phyloP scores from a whole-genome alignment of 2,329 filamentous ascomycete species.

The Trichophyton benhamiae region DNA sequence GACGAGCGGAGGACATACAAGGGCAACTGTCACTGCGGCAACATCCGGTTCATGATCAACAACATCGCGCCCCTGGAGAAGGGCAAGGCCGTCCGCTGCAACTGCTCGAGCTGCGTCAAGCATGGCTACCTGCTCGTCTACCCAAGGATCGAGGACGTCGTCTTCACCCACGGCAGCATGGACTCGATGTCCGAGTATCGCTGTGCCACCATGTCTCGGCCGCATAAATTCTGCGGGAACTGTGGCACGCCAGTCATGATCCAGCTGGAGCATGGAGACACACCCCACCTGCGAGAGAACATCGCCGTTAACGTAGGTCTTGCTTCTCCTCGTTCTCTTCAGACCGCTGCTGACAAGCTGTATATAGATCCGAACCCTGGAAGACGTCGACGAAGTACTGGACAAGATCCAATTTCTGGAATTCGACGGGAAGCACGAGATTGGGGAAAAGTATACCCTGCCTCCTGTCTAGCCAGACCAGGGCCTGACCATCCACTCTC shows the following conservation, averaged over 20 bases:
- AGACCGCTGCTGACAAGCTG: background rate
- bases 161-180: slow-evolving; percentile 4
- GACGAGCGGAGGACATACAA: slow-evolving; percentile 11
- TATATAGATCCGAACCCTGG: slow-evolving; percentile 6
- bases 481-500: too few species aligned
- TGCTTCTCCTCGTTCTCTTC: background rate
- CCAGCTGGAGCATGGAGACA: background rate
- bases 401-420: slow-evolving; percentile 3
- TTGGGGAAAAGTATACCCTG: slow-evolving; percentile 2
- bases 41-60: slow-evolving; percentile 14
- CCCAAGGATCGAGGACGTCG: slow-evolving; percentile 13
- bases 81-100: slow-evolving; percentile 14
- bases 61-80: slow-evolving; percentile 14
- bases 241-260: slow-evolving; percentile 6
- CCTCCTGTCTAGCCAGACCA: background rate
- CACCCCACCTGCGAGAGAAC: background rate
- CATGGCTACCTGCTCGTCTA: slow-evolving; percentile 24
- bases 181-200: slow-evolving; percentile 4
- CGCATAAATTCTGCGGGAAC: slow-evolving; percentile 5
- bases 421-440: slow-evolving; percentile 1
- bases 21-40: slow-evolving; percentile 20
- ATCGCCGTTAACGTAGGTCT: slow-evolving; percentile 6
- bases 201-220: background rate
- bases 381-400: slow-evolving; percentile 5
- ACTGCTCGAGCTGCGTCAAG: slow-evolving; percentile 18